phyloP scores from a whole-genome alignment of 1,284 basidiomycete genomes.

The Naganishia cerealis region DNA sequence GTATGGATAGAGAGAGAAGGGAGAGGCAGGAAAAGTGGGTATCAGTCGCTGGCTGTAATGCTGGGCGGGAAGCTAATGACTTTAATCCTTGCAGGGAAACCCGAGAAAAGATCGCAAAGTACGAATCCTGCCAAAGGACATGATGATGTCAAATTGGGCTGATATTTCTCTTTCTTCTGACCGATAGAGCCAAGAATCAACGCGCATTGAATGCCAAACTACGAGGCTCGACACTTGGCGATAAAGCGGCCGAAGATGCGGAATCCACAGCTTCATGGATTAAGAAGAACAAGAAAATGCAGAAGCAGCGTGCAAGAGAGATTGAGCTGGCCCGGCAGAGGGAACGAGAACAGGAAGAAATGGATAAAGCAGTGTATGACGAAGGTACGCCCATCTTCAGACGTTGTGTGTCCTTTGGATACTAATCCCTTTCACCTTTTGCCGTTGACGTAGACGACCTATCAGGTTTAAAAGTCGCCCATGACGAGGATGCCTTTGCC shows the following conservation, averaged over 20 bases:
- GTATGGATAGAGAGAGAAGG: slow-evolving; percentile 68
- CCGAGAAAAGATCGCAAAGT: slow-evolving; percentile 82
- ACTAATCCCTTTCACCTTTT: not conserved
- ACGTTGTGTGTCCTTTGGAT: not conserved
- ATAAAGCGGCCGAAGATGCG: slow-evolving; percentile 65
- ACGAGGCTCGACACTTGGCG: slow-evolving; percentile 84
- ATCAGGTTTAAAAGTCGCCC: slow-evolving; percentile 88
- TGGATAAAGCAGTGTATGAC: slow-evolving; percentile 75
- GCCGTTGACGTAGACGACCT: slow-evolving; percentile 62
- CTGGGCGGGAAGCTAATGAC: not conserved
- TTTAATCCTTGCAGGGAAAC: slow-evolving; percentile 61
- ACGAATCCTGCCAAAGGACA: slow-evolving; percentile 57
- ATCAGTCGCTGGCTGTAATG: slow-evolving; percentile 13
- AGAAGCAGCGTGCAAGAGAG: slow-evolving; percentile 79
- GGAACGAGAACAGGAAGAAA: slow-evolving; percentile 72
- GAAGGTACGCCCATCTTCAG: slow-evolving; percentile 63
- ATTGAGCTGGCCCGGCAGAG: slow-evolving; percentile 75
- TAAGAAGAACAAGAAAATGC: slow-evolving; percentile 80
- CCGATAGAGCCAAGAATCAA: slow-evolving; percentile 65
- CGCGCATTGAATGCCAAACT: slow-evolving; percentile 85
- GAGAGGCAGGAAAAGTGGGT: slow-evolving; percentile 73
- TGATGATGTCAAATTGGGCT: slow-evolving; percentile 40
- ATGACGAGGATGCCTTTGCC: slow-evolving; percentile 85
- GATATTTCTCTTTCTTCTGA: slow-evolving; percentile 61
- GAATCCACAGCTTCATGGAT: slow-evolving; percentile 73